Evolutionary conservation across 2,329 filamentous ascomycete genomes (phyloP), one percentile per base, ranked within the genome.

Genomic region (Fusarium torulosum): DNA sequence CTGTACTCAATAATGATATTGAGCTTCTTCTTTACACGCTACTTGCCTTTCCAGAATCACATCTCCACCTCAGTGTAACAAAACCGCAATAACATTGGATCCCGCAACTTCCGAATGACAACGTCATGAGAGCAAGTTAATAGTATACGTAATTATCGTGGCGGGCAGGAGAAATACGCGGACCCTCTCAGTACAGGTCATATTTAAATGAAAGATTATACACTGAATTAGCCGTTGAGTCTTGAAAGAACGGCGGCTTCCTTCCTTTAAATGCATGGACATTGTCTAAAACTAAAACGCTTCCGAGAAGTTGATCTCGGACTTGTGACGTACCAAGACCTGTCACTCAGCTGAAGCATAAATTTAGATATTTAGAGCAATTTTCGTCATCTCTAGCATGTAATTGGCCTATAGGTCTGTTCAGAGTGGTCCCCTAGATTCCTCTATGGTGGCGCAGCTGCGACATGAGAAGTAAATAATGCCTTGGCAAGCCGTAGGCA

Each of bases 361-460:
- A 53, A 38, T 44, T 29, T 52, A 63, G 45, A 63, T 38, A 35
- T 45, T 54, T 46, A 52, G 42, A 33, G 35, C 42, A 51, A 25
- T 11, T 7, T 14, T n/a, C 15, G 14, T 31, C n/a, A 15, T 63
- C 35, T 70, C 70, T 70, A 66, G 69, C 23, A 20, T 23, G 17
- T 6, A 17, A 9, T 25, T 23, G 4, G 35, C 7, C 25, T 25
- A 3, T 25, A 9, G 10, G 2, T 25, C 33, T 29, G 21, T 15
- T 33, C 43, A 33, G 14, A 41, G 52, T 51, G 63, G 59, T 59
- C 57, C 63, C 41, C 43, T 52, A 56, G 21, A 41, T 41, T 40
- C 20, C 37, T 57, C 40, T 52, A 17, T 25, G 45, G 69, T 70
- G 66, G 69, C 69, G 69, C 66, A 71, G 69, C 54, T 41, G 57